phyloP scores from a whole-genome alignment of 768 basidiomycete species.

The Phaffia australis region DNA sequence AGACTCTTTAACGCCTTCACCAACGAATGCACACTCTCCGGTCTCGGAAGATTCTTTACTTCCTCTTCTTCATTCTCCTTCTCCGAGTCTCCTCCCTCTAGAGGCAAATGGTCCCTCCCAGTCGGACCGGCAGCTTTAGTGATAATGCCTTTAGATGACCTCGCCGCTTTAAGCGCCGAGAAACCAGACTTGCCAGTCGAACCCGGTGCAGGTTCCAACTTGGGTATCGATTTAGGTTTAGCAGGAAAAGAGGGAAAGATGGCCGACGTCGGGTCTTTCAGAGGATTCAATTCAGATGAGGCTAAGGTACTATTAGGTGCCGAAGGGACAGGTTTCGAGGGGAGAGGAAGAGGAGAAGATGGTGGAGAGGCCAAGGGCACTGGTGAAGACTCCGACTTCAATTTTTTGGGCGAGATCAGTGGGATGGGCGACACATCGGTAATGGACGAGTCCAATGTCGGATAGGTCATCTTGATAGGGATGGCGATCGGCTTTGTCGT shows the following conservation, averaged over 20 bases:
- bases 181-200: no score
- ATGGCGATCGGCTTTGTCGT: not conserved
- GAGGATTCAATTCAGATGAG: not conserved
- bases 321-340: not conserved
- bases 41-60: no score
- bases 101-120: no score
- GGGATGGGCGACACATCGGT: not conserved
- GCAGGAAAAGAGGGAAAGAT: conserved; percentile 16
- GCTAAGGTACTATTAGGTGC: not conserved
- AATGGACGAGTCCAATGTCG: not conserved
- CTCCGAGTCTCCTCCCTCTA: no score
- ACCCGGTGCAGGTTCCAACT: not conserved
- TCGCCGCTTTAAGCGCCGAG: no score
- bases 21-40: no score
- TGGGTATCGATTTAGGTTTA: conserved; percentile 1
- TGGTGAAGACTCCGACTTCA: not conserved
- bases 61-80: no score
- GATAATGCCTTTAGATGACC: no score
- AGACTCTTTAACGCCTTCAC: no score
- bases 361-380: not conserved
- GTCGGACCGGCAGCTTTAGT: no score
- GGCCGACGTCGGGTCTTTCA: conserved; percentile 8
- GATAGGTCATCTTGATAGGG: conserved; percentile 19
- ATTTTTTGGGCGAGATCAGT: not conserved
- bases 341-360: not conserved